Evolutionary conservation across 208 protist species (phyloP), one percentile per base, ranked within the genome.

Genomic region (Crithidia sp.): DNA sequence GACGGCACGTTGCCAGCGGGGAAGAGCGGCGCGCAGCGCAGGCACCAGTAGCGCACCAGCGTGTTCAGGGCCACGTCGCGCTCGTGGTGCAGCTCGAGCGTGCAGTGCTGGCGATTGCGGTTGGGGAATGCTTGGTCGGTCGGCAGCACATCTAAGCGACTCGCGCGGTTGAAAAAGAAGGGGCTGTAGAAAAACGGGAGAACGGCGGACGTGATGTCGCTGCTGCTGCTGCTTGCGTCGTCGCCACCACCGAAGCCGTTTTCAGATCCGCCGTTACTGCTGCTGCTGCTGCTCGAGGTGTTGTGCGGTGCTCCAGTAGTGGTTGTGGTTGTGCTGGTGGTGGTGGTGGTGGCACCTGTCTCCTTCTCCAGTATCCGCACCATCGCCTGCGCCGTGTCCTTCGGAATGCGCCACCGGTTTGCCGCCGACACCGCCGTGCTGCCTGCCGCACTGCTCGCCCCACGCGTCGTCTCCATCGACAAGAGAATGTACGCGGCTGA

Each of bases 1-100:
- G 41, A 56, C 13, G 86, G 87, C 9, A 84, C 37, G 56, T 95
- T 93, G 37, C 90, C 90, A 19, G 70, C 59, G 4, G 76, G 83
- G 67, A 95, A 95, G 36, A 95, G 77, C 54, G 86, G 82, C 39
- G 82, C 63, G 71, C 91, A 96, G 56, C 75, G 58, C 16, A 94
- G 28, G 65, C 84, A 92, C 84, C 86, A 93, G 82, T 93, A 96
- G 52, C 79, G 78, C 39, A 88, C 82, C 37, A 68, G 47, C 37
- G 49, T 84, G 45, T 77, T 50, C 5, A 83, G 44, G 37, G 73
- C 50, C 19, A 57, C 55, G 60, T 88, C 83, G 17, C 63, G 50
- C 54, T 87, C 81, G 40, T 67, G 67, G 54, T 82, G 79, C 52
- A 93, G 83, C 55, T 79, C 61, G 44, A 93, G 60, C n/a, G 65